phyloP scores from a whole-genome alignment of 805 yeast species.

The Metschnikowia cerradonensis region DNA sequence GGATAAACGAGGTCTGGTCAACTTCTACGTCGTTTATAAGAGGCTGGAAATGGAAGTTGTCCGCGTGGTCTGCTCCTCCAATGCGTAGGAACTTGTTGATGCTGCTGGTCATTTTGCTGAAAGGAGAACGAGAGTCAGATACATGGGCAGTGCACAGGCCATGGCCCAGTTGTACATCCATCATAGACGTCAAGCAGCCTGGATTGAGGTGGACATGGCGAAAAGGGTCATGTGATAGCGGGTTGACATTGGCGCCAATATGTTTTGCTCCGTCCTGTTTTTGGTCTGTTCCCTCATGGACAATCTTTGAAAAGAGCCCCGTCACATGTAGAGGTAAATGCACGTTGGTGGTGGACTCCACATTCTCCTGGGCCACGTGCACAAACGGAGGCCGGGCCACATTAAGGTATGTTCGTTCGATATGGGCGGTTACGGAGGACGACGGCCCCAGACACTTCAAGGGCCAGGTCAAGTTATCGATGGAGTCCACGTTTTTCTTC shows the following conservation, averaged over 20 bases:
- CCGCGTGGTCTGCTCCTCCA: conserved; percentile 6
- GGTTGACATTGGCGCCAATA: conserved; percentile 53
- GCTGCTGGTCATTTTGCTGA: conserved; percentile 31
- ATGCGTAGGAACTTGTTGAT: conserved; percentile 26
- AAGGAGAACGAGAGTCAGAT: conserved; percentile 22
- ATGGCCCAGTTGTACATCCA: conserved; percentile 10
- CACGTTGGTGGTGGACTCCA: conserved; percentile 50
- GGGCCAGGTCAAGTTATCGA: conserved; percentile 25
- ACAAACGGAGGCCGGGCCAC: conserved; percentile 35
- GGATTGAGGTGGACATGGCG: conserved; percentile 51
- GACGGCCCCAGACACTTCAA: conserved; percentile 16
- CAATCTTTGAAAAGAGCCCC: conserved; percentile 33
- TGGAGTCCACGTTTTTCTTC: conserved; percentile 5
- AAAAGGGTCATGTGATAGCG: conserved; percentile 51
- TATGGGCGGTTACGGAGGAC: conserved; percentile 15
- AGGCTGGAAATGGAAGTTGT: conserved; percentile 3
- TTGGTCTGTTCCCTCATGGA: conserved; percentile 33
- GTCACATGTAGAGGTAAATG: conserved; percentile 50
- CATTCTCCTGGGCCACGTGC: conserved; percentile 18
- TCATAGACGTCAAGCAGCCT: conserved; percentile 39
- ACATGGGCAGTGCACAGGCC: conserved; percentile 6
- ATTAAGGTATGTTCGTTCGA: conserved; percentile 29
- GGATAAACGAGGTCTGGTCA: not conserved
- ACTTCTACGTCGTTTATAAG: conserved; percentile 1
- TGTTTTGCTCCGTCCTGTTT: conserved; percentile 39